Evolutionary conservation across 2,329 filamentous ascomycete genomes (phyloP), one percentile per base, ranked within the genome.

Genomic region (Cercospora berteroae): DNA sequence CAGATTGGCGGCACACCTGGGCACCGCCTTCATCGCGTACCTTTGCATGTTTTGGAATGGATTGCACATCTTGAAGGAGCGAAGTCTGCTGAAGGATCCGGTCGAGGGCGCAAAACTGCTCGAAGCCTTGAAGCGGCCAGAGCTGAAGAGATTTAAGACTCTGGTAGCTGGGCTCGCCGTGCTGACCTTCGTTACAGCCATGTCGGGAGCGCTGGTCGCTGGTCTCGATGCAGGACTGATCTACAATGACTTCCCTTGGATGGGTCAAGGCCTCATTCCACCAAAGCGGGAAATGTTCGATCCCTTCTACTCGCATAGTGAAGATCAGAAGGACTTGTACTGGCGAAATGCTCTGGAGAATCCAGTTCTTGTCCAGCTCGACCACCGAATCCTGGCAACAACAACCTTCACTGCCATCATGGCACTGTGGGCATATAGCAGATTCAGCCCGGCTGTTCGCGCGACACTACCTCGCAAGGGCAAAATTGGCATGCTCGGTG

Each of bases 341-440:
- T 99, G 95, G 95, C 89, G 95, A 76, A 99, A 99, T 81, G 91
- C 96, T 85, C 89, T 98, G 36, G 95, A 98, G 83, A 99, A 99
- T 82, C 96, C 95, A 3, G 94, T 91, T 16, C 87, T 96, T 27
- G 96, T 98, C 2, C 96, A 99, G 82, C 87, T 99, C 55, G 92
- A 99, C 81, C 95, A 99, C 83, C 90, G 96, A 55, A 92, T 96
- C 73, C 85, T 98, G 39, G 96, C 95, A 67, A 92, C 90, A 57
- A 93, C 92, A 16, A 97, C 94, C 0, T 96, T 97, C 79, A 90
- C 88, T 63, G 86, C 90, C 69, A 88, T 98, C 69, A 82, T 96
- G 71, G 85, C 88, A 4, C 85, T 99, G 9, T 96, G 90, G 79
- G 86, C 87, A n/a, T 98, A 94, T 80, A 87, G 91, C 4, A 88